Conservation (phyloP, 169 alveolate species). For the Plasmodium cynomolgi region DNA sequence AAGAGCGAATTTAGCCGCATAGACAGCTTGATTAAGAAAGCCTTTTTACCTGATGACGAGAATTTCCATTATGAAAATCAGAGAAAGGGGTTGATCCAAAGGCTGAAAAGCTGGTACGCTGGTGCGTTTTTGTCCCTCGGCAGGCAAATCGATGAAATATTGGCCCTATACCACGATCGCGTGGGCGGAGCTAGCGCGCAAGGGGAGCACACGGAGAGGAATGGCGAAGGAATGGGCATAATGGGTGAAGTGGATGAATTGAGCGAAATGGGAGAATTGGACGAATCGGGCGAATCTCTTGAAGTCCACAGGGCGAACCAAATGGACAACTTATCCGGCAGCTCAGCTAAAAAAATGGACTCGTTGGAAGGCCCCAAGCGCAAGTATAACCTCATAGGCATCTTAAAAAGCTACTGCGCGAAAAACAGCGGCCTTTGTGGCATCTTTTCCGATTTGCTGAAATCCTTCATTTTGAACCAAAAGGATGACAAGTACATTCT, state of each 20-base stretch:
- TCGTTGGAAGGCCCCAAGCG: not conserved
- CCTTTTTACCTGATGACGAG: slow-evolving; percentile 5
- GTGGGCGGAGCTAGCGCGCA: not conserved
- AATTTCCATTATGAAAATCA: slow-evolving; percentile 25
- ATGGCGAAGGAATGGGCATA: not conserved
- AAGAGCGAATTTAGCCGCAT: slow-evolving; percentile 5
- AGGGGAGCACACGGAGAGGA: not conserved
- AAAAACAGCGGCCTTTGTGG: slow-evolving; percentile 1
- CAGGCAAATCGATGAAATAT: slow-evolving; percentile 32
- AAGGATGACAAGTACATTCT: slow-evolving; percentile 52
- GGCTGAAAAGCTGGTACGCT: slow-evolving; percentile 17
- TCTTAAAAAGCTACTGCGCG: slow-evolving; percentile 30
- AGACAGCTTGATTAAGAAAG: slow-evolving; percentile 29
- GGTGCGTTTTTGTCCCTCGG: slow-evolving; percentile 12
- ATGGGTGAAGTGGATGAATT: not conserved
- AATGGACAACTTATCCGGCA: not conserved
- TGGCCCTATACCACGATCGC: slow-evolving; percentile 19
- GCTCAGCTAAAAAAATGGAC: not conserved
- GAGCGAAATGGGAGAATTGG: not conserved
- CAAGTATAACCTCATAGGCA: slow-evolving; percentile 13
- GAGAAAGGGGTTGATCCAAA: slow-evolving; percentile 7
- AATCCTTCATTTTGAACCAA: slow-evolving; percentile 30
- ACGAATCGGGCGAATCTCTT: not conserved
- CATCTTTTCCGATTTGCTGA: slow-evolving; percentile 29
- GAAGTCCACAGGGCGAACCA: not conserved